Evolutionary conservation across 2,329 filamentous ascomycete genomes (phyloP).

Genomic region (Ascochyta rabiei): DNA sequence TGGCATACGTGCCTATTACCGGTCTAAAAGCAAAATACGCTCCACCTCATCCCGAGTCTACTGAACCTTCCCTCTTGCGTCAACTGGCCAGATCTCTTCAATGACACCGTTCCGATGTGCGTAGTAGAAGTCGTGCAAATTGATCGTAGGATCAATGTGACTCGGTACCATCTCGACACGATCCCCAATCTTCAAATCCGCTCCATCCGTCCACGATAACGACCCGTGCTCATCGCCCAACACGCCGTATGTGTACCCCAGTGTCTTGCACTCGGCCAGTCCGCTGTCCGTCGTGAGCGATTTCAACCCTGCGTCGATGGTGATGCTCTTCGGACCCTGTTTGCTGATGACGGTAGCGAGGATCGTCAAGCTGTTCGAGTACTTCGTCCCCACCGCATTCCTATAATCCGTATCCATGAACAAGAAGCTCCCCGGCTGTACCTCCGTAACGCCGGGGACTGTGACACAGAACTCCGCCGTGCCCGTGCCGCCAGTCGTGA

Average conservation of each 20-base stretch:
- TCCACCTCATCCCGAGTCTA: slow-evolving; percentile 30
- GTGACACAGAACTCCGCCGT: slow-evolving; percentile 61
- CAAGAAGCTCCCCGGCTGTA: slow-evolving; percentile 62
- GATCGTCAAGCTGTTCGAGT: slow-evolving; percentile 57
- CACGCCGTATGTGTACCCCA: slow-evolving; percentile 52
- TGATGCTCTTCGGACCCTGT: slow-evolving; percentile 53
- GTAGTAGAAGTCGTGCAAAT: slow-evolving; percentile 60
- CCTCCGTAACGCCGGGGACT: slow-evolving; percentile 59
- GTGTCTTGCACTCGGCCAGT: slow-evolving; percentile 54
- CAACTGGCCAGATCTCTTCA: slow-evolving; percentile 60
- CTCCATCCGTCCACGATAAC: slow-evolving; percentile 53
- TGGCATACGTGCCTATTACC: slow-evolving; percentile 12
- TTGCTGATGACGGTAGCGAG: slow-evolving; percentile 57
- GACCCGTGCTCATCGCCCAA: slow-evolving; percentile 59
- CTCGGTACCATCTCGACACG: slow-evolving; percentile 60
- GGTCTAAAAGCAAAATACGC: slow-evolving; percentile 12
- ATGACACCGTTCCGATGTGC: slow-evolving; percentile 56
- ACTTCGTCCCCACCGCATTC: slow-evolving; percentile 58
- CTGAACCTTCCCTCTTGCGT: slow-evolving; percentile 59
- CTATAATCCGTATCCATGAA: slow-evolving; percentile 66
- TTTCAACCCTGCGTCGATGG: slow-evolving; percentile 59
- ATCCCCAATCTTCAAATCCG: slow-evolving; percentile 53
- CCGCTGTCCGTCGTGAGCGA: slow-evolving; percentile 60
- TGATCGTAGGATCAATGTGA: slow-evolving; percentile 62
- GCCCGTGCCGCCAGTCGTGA: slow-evolving; percentile 60